phyloP scores from a whole-genome alignment of 106 monocot species.

The Allium cepa region DNA sequence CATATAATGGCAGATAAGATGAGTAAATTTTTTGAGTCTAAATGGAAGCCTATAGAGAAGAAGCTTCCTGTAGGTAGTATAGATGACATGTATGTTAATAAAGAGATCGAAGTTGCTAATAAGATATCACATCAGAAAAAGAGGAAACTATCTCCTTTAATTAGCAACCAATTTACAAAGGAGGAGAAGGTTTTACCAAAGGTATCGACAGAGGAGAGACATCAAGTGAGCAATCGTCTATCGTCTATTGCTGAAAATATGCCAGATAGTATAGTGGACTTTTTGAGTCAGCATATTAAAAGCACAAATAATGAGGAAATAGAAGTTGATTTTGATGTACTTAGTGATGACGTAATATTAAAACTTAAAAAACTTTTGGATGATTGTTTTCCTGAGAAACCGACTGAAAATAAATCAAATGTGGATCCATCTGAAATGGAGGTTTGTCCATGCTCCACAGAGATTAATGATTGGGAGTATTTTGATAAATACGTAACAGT shows the following conservation, averaged over 20 bases:
- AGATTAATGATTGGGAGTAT: background rate
- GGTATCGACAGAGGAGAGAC: constrained; percentile 61
- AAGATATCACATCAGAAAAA: constrained; percentile 26
- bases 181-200: constrained; percentile 27
- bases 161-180: constrained; percentile 13
- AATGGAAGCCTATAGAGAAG: constrained; percentile 89
- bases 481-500: background rate
- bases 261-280: constrained; percentile 65
- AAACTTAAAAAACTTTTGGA: constrained; percentile 68
- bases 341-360: constrained; percentile 49
- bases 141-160: constrained; percentile 28
- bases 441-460: constrained; percentile 19
- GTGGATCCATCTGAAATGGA: constrained; percentile 48
- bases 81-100: constrained; percentile 16
- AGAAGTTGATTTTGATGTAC: constrained; percentile 74
- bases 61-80: constrained; percentile 27
- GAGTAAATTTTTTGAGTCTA: constrained; percentile 73
- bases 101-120: constrained; percentile 11
- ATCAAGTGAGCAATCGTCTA: constrained; percentile 29
- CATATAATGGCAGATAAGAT: constrained; percentile 77
- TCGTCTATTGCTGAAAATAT: constrained; percentile 43
- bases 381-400: constrained; percentile 28
- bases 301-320: constrained; percentile 43
- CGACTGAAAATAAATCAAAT: constrained; percentile 3
- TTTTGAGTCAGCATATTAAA: constrained; percentile 38